Conservation (phyloP, 2,329 filamentous ascomycete species). For the Biscogniauxia sp. region DNA sequence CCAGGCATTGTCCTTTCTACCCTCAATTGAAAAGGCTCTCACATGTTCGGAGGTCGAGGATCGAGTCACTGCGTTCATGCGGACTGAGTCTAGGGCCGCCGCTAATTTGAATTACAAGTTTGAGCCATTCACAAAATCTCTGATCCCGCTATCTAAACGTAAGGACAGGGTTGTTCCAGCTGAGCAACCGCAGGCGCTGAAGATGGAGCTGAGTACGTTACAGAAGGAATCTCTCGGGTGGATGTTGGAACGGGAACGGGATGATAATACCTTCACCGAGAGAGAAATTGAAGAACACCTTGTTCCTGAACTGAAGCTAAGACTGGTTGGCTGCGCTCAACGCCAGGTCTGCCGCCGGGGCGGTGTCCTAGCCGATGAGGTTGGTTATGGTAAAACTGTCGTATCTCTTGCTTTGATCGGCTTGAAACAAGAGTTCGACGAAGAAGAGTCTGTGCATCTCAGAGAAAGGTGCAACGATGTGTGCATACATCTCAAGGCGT, state of each 20-base stretch:
- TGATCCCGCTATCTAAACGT: constrained; percentile 4
- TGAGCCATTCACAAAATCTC: constrained; percentile 12
- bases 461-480: constrained; percentile 5
- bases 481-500: constrained; percentile 34
- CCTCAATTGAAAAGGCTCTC: neutral
- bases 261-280: constrained; percentile 31
- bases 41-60: neutral
- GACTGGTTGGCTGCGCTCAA: constrained; percentile 33
- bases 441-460: constrained; percentile 14
- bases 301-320: constrained; percentile 31
- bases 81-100: neutral
- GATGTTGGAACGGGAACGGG: constrained; percentile 31
- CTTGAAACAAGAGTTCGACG: constrained; percentile 23
- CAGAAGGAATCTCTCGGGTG: constrained; percentile 32
- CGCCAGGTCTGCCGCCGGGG: constrained; percentile 30
- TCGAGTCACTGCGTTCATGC: neutral
- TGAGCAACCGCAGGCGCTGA: neutral
- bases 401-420: constrained; percentile 39
- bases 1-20: constrained; percentile 13
- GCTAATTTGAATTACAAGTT: constrained; percentile 15
- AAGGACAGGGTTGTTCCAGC: neutral
- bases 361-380: constrained; percentile 42
- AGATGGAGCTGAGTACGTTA: constrained; percentile 9
- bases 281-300: constrained; percentile 39
- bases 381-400: constrained; percentile 46